These are phyloP conservation scores for Alternaria triticimaculans DNA, from an alignment of 2,329 filamentous ascomycete genomes.

Conservation along the genomic window DNA sequence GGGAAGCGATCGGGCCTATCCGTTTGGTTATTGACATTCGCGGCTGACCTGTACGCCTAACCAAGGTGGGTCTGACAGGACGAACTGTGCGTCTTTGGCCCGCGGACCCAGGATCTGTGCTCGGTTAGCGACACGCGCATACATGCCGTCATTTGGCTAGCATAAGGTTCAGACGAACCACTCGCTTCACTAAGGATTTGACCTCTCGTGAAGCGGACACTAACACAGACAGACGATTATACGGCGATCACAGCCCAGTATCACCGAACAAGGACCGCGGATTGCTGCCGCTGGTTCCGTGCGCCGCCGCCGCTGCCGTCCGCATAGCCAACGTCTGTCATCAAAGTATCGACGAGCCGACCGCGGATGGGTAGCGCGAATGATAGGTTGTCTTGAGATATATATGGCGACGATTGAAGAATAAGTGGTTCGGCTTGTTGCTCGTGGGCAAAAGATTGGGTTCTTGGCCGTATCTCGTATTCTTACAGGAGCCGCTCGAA, in stretches of 20 bases:
- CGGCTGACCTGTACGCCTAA: constrained; percentile 4
- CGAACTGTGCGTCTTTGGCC: constrained; percentile 10
- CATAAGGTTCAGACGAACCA: constrained; percentile 8
- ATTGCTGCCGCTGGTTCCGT: constrained; percentile 19
- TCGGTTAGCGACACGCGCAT: neutral
- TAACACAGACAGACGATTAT: neutral
- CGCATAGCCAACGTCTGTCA: neutral
- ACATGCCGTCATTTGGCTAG: constrained; percentile 5
- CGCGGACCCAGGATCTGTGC: constrained; percentile 2
- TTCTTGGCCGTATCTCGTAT: neutral
- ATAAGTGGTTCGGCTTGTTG: neutral
- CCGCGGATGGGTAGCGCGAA: neutral
- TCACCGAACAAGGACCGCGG: constrained; percentile 20
- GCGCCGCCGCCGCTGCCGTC: constrained; percentile 14
- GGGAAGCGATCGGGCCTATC: constrained; percentile 14
- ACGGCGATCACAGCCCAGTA: constrained; percentile 6
- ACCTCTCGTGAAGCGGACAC: neutral
- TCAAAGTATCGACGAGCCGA: constrained; percentile 4
- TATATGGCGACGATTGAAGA: neutral
- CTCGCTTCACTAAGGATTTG: neutral
- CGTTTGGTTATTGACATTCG: constrained; percentile 13
- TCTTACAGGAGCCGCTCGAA: neutral
- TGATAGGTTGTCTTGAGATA: neutral
- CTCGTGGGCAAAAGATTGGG: neutral
- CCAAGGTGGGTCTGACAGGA: constrained; percentile 18